Evolutionary conservation across 2,329 filamentous ascomycete genomes (phyloP), one percentile per base, ranked within the genome.

Genomic region (Curvularia verruculosa): DNA sequence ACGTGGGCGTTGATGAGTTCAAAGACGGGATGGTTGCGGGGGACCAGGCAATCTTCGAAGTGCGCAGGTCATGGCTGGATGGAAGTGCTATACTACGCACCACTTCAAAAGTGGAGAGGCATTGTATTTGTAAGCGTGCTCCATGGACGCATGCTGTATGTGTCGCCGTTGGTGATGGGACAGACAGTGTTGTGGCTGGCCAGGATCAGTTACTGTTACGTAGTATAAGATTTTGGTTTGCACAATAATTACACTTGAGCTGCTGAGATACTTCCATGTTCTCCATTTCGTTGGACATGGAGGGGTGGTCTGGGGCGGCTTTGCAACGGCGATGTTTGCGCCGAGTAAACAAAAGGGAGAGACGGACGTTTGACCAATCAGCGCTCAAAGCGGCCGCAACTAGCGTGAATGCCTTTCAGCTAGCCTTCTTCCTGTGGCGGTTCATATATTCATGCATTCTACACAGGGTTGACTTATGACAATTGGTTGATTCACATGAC

Each of bases 91-190:
- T 76, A 39, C 63, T 76, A 47, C 72, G 71, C 13, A 76, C 50
- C 24, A 77, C 58, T n/a, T 75, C 68, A 45, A 75, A 72, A 1
- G 76, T 74, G 40, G 58, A 56, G 6, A 76, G 68, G 41, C 70
- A 75, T 60, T 75, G 77, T 52, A 81, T 70, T 31, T 78, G 72
- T 24, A 81, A 70, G 50, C 76, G 74, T 26, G 73, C 64, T 60
- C 70, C 67, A 6, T 66, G 69, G 49, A 80, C 70, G 28, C 69
- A 72, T 28, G 78, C 78, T 31, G 77, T 67, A 63, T 78, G 72
- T 5, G 70, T 64, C 50, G 72, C 76, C 56, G 75, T 69, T 3
- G 77, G 76, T 5, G 78, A 80, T 0, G 72, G 66, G n/a, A 78
- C 65, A 2, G 77, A 69, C 26, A 63, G 59, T 21, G 68, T 70